Evolutionary conservation across 768 basidiomycete species (phyloP), one percentile per base, ranked within the genome.

Genomic region (Tylopilus vinaceipallidus): DNA sequence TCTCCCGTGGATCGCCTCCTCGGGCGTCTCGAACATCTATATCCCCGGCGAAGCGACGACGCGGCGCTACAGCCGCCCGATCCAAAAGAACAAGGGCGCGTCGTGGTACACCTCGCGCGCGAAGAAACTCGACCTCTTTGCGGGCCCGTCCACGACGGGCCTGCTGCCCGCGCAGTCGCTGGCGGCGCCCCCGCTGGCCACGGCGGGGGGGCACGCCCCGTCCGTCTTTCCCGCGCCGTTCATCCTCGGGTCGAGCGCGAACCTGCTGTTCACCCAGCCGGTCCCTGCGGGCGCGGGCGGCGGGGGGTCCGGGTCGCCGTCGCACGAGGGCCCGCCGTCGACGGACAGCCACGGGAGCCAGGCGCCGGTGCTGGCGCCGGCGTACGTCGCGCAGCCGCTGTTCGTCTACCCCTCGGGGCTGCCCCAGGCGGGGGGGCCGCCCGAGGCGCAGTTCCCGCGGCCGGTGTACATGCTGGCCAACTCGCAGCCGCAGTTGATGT

Each of bases 11-110:
- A 68, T 78, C 6, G 69, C 73, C 0, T 64, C 68, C 1, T 73
- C 73, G 5, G 73, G 74, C 17, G 72, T 75, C 33, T 77, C 78
- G 12, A 70, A 65, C n/a, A 75, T 77, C 39, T 77, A 78, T 56
- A 61, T 75, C 45, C 76, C 77, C 2, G 72, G 75, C 1, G 62
- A 69, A 24, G 50, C 66, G 17, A 58, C 60, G 9, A 54, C 52
- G 0, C 57, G 68, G 20, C 61, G 67, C 30, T 61, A 64, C 47
- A 68, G 67, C 41, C 54, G 66, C 11, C 65, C 58, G 2, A 54
- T 63, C 14, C 14, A 45, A 12, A 69, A 62, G 47, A 54, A 61
- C 39, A 55, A 67, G 17, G 62, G 61, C 1, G 52, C 54, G 20
- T 63, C 62, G 1, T 68, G 68, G 66, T 68, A 68, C n/a, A 47